Percentiles rank a stretch among this genome's conserved stretches.
Conservation (phyloP, 2,329 filamentous ascomycete species). For the Magnaporthales sp. region DNA sequence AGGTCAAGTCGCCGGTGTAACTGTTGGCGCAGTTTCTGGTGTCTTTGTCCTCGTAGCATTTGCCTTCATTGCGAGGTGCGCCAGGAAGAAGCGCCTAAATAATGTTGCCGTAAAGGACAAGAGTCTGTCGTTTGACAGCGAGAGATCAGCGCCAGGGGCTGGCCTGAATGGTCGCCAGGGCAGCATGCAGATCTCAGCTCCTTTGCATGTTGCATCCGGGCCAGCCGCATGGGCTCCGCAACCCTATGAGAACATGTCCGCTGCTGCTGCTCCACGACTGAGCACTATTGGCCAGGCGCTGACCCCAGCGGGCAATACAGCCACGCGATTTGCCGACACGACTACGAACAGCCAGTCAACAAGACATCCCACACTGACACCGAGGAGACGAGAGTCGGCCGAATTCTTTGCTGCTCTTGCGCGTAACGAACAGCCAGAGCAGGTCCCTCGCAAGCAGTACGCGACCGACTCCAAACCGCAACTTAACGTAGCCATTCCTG, state of each 20-base stretch:
- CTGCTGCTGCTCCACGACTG: constrained; percentile 13
- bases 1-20: constrained; percentile 48
- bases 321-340: background rate
- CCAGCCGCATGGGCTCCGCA: background rate
- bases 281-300: constrained; percentile 37
- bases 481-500: constrained; percentile 30
- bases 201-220: constrained; percentile 18
- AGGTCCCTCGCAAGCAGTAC: constrained; percentile 11
- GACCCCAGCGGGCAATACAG: constrained; percentile 18
- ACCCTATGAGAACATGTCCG: constrained; percentile 9
- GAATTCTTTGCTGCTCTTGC: background rate
- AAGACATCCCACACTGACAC: background rate
- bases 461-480: constrained; percentile 26
- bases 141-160: background rate
- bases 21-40: constrained; percentile 42
- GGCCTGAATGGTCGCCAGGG: constrained; percentile 16
- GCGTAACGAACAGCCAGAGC: background rate
- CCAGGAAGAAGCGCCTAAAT: constrained; percentile 27
- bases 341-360: background rate
- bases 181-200: constrained; percentile 33
- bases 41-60: constrained; percentile 37
- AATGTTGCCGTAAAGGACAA: constrained; percentile 14
- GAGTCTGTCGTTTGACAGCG: background rate
- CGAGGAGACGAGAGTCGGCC: background rate
- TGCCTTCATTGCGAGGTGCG: constrained; percentile 33